Evolutionary conservation across 768 basidiomycete genomes (phyloP), one percentile per base, ranked within the genome.

Genomic region (Hygrophorus russula): DNA sequence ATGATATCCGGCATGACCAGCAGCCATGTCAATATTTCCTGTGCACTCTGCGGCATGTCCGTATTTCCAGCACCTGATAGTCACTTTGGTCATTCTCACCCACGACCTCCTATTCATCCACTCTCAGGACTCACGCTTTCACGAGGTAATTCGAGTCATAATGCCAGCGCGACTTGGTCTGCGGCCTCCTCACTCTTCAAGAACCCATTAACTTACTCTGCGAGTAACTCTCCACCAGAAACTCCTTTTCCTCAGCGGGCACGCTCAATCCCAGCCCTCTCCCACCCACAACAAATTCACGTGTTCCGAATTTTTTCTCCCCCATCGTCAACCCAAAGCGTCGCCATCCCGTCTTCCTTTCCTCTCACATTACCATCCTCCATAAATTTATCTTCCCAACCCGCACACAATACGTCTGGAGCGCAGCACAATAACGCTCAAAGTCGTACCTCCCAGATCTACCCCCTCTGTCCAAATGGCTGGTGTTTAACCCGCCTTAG

Each of bases 401-500:
- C 58, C 36, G 50, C 48, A 51, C 68, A 56, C 60, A 46, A 53
- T 48, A 58, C 7, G 34, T 49, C 51, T 24, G 45, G 46, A 27
- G 35, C 5, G 19, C 18, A 34, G 15, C 15, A 39, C 47, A 30
- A 47, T 47, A 45, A 46, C 39, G 41, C 40, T 43, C 50, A 50
- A 51, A 29, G 50, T 42, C 42, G 27, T 20, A 42, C 33, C 39
- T 45, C 70, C 24, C 70, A 76, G 2, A 69, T 81, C 13, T 86
- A 94, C 59, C 88, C 92, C 1, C 66, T 96, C 2, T 96, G 91
- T 54, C 65, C 73, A 9, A 76, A 74, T 13, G 80, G 85, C n/a
- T 94, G 90, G 82, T 94, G 91, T 58, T 67, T 94, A 12, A 65
- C 73, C 4, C 76, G 92, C 6, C 67, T 96, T 14, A 77, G 91